These are phyloP conservation scores for Fusarium sp. DNA, from an alignment of 2,329 filamentous ascomycete species.

Conservation along the genomic window DNA sequence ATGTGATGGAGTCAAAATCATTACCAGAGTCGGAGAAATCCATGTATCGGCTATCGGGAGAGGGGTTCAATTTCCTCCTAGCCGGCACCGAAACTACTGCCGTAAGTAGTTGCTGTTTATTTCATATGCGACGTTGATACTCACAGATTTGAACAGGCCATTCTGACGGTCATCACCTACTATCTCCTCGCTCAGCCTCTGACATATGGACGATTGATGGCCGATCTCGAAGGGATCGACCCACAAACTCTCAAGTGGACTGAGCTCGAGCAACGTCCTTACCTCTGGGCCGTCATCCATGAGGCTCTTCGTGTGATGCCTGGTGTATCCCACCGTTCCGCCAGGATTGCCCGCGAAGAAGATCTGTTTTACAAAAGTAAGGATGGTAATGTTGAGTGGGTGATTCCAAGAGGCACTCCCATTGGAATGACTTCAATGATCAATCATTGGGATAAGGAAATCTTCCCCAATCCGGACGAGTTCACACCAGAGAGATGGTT, in stretches of 20 bases:
- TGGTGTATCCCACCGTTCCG: slow-evolving; percentile 42
- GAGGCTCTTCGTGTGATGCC: slow-evolving; percentile 49
- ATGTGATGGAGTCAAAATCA: slow-evolving; percentile 32
- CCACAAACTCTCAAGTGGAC: slow-evolving; percentile 43
- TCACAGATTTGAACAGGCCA: slow-evolving; percentile 17
- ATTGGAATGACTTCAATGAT: slow-evolving; percentile 48
- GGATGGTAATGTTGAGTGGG: slow-evolving; percentile 29
- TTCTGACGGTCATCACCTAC: slow-evolving; percentile 48
- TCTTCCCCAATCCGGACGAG: slow-evolving; percentile 46
- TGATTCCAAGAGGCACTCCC: slow-evolving; percentile 44
- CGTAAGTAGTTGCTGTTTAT: slow-evolving; percentile 26
- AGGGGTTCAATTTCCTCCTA: slow-evolving; percentile 49
- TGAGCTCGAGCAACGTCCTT: slow-evolving; percentile 49
- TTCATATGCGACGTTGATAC: rapidly evolving
- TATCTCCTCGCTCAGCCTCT: slow-evolving; percentile 48
- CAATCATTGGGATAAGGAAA: slow-evolving; percentile 43
- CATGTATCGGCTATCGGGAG: slow-evolving; percentile 47
- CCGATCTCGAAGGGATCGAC: slow-evolving; percentile 44
- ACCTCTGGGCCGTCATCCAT: slow-evolving; percentile 50
- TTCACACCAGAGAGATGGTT: slow-evolving; percentile 48
- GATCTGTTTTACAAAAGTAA: slow-evolving; percentile 41
- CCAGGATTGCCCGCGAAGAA: slow-evolving; percentile 38
- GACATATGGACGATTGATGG: slow-evolving; percentile 41
- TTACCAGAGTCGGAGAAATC: slow-evolving; percentile 51
- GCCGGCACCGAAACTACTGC: slow-evolving; percentile 53